Conservation (phyloP, 768 basidiomycete genomes). For the Kwoniella heveanensis region DNA sequence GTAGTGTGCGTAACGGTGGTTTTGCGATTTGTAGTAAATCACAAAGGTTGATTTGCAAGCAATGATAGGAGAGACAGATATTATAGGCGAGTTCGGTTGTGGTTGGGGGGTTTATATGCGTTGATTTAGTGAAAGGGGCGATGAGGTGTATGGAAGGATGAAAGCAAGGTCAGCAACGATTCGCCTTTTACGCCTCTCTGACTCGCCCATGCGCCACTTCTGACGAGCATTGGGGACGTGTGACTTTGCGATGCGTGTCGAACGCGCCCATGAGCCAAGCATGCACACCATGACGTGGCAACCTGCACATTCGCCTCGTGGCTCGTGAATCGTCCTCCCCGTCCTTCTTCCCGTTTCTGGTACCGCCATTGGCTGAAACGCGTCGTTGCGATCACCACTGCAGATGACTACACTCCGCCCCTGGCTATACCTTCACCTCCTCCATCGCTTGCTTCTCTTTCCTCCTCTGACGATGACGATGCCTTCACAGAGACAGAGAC, state of each 20-base stretch:
- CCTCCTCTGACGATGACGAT: neutral
- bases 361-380: too few species aligned
- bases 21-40: too few species aligned
- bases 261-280: neutral
- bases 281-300: neutral
- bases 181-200: neutral
- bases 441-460: neutral
- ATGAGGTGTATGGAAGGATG: neutral
- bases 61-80: neutral
- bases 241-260: neutral
- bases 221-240: too few species aligned
- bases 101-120: too few species aligned
- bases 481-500: neutral
- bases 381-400: too few species aligned
- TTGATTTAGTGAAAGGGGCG: neutral
- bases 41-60: neutral
- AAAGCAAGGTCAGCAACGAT: neutral
- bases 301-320: neutral
- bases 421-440: too few species aligned
- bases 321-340: too few species aligned
- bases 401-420: too few species aligned
- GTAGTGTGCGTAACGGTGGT: neutral
- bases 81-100: too few species aligned
- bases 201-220: too few species aligned
- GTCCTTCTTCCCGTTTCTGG: too few species aligned